Evolutionary conservation across 2,329 filamentous ascomycete genomes (phyloP).

Genomic region (Fusarium fujikuroi): DNA sequence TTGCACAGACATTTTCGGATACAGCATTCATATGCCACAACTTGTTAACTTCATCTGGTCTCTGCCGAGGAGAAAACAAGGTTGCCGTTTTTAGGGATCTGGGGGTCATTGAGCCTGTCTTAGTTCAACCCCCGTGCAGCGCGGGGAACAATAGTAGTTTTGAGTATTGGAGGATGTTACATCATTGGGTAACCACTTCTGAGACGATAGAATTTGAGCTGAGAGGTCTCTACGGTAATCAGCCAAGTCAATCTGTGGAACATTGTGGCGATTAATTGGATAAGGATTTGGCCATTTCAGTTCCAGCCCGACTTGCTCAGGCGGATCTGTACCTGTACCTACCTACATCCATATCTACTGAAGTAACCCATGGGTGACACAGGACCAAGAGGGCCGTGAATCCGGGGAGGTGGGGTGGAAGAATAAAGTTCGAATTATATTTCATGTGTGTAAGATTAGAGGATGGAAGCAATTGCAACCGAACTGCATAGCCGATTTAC

Average conservation of each 20-base stretch:
- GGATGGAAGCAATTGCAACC: constrained; percentile 14
- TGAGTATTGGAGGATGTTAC: constrained; percentile 1
- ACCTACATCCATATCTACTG: neutral
- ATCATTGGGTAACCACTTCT: constrained; percentile 13
- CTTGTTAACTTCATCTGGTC: neutral
- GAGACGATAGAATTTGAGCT: neutral
- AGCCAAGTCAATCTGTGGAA: neutral
- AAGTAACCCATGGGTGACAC: neutral
- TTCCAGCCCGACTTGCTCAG: neutral
- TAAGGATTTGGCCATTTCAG: neutral
- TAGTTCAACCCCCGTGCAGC: constrained; percentile 32
- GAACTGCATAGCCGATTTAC: neutral
- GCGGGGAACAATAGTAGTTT: constrained; percentile 27
- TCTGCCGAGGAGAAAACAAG: constrained; percentile 11
- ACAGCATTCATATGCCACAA: neutral
- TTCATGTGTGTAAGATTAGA: neutral
- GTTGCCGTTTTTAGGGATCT: constrained; percentile 9
- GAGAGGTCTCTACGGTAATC: neutral
- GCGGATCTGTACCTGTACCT: too few relatives aligned
- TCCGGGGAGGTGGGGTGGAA: constrained; percentile 19
- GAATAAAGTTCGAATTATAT: neutral
- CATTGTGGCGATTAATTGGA: neutral
- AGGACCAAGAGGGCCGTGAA: neutral
- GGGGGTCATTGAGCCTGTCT: constrained; percentile 14
- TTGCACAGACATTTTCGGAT: neutral